These are phyloP conservation scores for Suillus cothurnatus DNA, from an alignment of 768 basidiomycete species.

Conservation along the genomic window DNA sequence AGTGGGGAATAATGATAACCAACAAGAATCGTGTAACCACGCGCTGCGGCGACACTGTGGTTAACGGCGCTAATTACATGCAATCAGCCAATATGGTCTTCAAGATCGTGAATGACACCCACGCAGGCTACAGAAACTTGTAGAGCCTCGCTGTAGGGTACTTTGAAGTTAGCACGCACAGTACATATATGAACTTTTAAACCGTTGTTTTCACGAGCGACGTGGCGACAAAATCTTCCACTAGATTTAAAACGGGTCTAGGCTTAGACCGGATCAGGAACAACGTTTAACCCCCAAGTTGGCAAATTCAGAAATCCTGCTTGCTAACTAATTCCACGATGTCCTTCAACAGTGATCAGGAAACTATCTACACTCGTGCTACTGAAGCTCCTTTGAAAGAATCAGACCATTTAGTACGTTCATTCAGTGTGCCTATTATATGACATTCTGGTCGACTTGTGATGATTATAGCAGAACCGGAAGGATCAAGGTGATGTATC, in stretches of 20 bases:
- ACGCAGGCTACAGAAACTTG: neutral
- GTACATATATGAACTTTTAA: neutral
- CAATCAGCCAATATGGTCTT: neutral
- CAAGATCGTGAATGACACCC: neutral
- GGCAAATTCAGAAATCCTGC: neutral
- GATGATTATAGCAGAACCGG: neutral
- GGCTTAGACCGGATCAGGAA: neutral
- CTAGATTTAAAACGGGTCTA: neutral
- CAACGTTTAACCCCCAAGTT: neutral
- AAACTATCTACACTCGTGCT: neutral
- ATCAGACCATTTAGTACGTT: neutral
- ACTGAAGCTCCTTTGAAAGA: neutral
- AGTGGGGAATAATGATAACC: constrained; percentile 18
- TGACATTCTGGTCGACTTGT: neutral
- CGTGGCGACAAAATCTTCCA: neutral
- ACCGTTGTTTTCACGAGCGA: neutral
- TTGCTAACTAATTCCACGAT: neutral
- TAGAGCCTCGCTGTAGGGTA: neutral
- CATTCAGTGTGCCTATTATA: neutral
- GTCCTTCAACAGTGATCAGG: neutral
- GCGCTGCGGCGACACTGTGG: neutral
- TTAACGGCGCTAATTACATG: neutral
- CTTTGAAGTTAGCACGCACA: neutral
- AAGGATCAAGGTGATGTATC: constrained; percentile 1
- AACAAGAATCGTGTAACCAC: constrained; percentile 6